Evolutionary conservation across 176 grass and related monocot genomes (phyloP).

Genomic region (Oryza meyeriana): DNA sequence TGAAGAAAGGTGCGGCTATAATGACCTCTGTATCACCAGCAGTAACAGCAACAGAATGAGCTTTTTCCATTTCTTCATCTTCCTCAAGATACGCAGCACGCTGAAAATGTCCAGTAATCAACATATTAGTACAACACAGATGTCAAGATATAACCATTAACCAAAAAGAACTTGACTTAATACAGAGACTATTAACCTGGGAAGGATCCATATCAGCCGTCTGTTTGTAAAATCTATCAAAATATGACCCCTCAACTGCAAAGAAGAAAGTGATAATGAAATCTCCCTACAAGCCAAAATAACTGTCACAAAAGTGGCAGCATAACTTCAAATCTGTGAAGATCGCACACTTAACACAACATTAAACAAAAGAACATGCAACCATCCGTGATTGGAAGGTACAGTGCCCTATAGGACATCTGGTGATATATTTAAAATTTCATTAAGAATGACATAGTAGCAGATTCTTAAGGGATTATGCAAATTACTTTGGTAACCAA

Average conservation of each 20-base stretch:
- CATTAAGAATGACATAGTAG: not conserved
- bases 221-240: conserved; percentile 82
- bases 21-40: conserved; percentile 84
- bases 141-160: conserved; percentile 3
- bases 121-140: conserved; percentile 6
- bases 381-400: not conserved
- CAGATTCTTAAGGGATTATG: not conserved
- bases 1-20: not conserved
- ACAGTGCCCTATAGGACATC: not conserved
- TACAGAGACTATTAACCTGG: conserved; percentile 51
- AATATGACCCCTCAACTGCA: conserved; percentile 81
- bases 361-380: not conserved
- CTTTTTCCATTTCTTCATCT: conserved; percentile 88
- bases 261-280: conserved; percentile 22
- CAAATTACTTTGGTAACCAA: not conserved
- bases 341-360: not conserved
- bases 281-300: not conserved
- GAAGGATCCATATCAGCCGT: conserved; percentile 69
- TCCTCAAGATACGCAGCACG: conserved; percentile 84
- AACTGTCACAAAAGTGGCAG: not conserved
- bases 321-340: not conserved
- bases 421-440: not conserved
- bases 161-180: not conserved
- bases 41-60: conserved; percentile 73
- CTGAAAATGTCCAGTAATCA: conserved; percentile 38